phyloP scores from a whole-genome alignment of 1,139 yeast species.

The Geotrichum carabidarum region DNA sequence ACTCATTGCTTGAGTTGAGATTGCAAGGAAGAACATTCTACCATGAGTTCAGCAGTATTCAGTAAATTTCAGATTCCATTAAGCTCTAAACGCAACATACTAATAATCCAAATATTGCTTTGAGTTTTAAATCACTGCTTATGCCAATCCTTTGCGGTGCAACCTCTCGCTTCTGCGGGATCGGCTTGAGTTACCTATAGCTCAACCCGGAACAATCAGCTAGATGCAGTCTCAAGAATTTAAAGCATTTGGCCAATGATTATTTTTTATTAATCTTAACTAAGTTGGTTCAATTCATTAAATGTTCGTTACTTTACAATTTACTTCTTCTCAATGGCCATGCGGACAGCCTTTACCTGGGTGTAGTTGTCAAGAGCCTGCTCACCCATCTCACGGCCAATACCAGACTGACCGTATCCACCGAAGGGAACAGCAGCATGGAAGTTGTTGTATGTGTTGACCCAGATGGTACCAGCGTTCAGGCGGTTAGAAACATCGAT shows the following conservation, averaged over 20 bases:
- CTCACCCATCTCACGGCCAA: constrained; percentile 82
- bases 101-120: too few relatives aligned
- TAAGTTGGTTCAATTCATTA: background rate
- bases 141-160: too few relatives aligned
- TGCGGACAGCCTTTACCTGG: constrained; percentile 60
- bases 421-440: constrained; percentile 77
- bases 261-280: background rate
- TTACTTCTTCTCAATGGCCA: constrained; percentile 9
- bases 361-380: constrained; percentile 69
- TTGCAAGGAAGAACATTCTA: too few relatives aligned
- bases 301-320: background rate
- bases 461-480: constrained; percentile 82
- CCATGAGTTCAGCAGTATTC: too few relatives aligned
- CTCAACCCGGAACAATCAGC: background rate
- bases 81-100: too few relatives aligned
- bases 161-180: too few relatives aligned
- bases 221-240: background rate
- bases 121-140: too few relatives aligned
- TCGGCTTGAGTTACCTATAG: too few relatives aligned
- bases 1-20: too few relatives aligned
- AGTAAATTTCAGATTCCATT: too few relatives aligned
- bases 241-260: background rate
- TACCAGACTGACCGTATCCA: constrained; percentile 71
- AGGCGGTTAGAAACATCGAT: constrained; percentile 59
- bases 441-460: constrained; percentile 73